These are phyloP conservation scores for Chytriomyces sp. DNA, from an alignment of 192 early-diverging fungal species.

Conservation along the genomic window DNA sequence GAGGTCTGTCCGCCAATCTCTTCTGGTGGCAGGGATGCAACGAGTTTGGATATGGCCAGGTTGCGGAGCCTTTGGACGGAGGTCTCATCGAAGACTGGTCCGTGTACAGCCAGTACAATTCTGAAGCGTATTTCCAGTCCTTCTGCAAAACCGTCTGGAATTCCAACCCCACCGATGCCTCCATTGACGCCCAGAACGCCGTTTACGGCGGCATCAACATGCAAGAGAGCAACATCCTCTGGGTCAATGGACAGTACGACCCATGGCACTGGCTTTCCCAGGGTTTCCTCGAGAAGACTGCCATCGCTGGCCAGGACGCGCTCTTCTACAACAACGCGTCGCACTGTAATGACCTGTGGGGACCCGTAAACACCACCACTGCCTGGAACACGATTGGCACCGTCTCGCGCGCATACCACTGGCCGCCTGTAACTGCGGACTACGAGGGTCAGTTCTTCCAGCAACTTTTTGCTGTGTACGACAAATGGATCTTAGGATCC, in stretches of 20 bases:
- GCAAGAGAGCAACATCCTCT: not conserved
- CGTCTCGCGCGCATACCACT: no score
- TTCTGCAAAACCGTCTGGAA: not conserved
- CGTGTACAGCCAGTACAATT: constrained; percentile 11
- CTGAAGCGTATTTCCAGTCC: not conserved
- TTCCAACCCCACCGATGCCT: no score
- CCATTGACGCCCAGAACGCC: not conserved
- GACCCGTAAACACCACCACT: not conserved
- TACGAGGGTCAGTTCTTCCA: not conserved
- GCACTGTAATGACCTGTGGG: constrained; percentile 28
- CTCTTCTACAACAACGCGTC: not conserved
- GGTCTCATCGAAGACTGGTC: constrained; percentile 7
- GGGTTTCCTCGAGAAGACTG: constrained; percentile 3
- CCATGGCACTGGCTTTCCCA: constrained; percentile 30
- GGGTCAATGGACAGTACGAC: constrained; percentile 27
- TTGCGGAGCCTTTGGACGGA: not conserved
- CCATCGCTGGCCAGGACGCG: not conserved
- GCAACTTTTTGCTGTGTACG: not conserved
- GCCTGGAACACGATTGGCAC: no score
- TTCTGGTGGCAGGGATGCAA: constrained; percentile 19
- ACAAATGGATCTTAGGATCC: constrained; percentile 11
- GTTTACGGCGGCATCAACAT: not conserved
- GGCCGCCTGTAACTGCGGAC: no score
- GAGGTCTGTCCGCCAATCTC: not conserved
- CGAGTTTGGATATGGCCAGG: constrained; percentile 26